A percentile compares a stretch with the other conserved stretches of the same genome.
These are phyloP conservation scores for Penicillium arizonense DNA, from an alignment of 495 filamentous ascomycete genomes.

Conservation along the genomic window DNA sequence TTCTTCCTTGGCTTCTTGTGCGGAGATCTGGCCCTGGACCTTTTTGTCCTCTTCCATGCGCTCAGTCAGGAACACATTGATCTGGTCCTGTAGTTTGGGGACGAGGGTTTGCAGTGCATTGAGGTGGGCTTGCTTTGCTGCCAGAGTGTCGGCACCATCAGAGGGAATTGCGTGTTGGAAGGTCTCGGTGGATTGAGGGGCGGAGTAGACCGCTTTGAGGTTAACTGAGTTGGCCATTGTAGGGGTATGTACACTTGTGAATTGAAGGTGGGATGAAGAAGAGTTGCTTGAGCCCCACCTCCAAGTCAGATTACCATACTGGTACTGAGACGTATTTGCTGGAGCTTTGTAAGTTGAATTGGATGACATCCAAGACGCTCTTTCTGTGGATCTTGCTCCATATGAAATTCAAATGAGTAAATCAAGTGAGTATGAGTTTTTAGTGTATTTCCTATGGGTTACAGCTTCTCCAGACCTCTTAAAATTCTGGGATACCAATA, in stretches of 20 bases:
- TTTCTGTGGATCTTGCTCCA: too few species aligned
- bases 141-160: slow-evolving; percentile 30
- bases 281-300: too few species aligned
- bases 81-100: slow-evolving; percentile 60
- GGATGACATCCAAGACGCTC: too few species aligned
- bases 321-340: too few species aligned
- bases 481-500: too few species aligned
- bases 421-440: too few species aligned
- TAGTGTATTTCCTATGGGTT: too few species aligned
- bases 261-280: neutral
- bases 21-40: slow-evolving; percentile 44
- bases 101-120: slow-evolving; percentile 59
- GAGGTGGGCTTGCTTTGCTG: slow-evolving; percentile 66
- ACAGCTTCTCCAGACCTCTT: too few species aligned
- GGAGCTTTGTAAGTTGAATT: too few species aligned
- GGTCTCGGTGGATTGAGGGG: slow-evolving; percentile 44
- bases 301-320: too few species aligned
- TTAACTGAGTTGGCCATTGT: slow-evolving; percentile 6
- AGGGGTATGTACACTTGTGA: neutral
- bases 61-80: slow-evolving; percentile 81
- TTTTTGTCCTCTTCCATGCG: slow-evolving; percentile 89
- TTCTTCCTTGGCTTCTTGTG: slow-evolving; percentile 67
- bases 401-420: too few species aligned
- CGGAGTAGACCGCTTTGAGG: slow-evolving; percentile 58
- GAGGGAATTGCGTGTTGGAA: slow-evolving; percentile 44